Conservation (phyloP, 1,139 yeast species). For the Diutina rugosa region DNA sequence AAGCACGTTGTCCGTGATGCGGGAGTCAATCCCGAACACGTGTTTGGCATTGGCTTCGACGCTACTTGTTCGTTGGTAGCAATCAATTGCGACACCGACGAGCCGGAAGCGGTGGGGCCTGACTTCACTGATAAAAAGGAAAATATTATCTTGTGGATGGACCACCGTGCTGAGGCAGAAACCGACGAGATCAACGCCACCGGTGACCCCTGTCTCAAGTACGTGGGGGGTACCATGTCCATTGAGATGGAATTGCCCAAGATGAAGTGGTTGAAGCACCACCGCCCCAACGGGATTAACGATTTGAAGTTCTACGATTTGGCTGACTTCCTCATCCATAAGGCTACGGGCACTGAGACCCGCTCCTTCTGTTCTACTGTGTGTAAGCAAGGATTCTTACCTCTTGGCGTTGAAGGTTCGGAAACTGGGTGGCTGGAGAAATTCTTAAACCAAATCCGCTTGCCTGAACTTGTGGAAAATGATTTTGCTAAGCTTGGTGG, state of each 20-base stretch:
- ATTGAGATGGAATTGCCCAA: conserved; percentile 97
- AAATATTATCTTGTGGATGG: conserved; percentile 94
- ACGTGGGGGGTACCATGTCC: conserved; percentile 96
- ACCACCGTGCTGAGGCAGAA: conserved; percentile 88
- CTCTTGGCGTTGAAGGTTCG: conserved; percentile 80
- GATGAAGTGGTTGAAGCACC: conserved; percentile 88
- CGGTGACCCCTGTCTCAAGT: conserved; percentile 64
- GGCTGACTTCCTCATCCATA: conserved; percentile 82
- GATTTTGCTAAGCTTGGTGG: conserved; percentile 80
- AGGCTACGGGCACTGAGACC: conserved; percentile 78
- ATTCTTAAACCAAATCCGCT: conserved; percentile 53
- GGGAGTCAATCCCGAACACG: conserved; percentile 50
- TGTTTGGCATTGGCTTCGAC: conserved; percentile 88
- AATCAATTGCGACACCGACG: conserved; percentile 47
- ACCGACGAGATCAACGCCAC: conserved; percentile 73
- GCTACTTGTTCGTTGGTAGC: conserved; percentile 95
- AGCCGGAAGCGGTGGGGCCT: conserved; percentile 87
- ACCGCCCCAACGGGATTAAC: conserved; percentile 56
- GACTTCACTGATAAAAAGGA: conserved; percentile 61
- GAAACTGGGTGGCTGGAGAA: conserved; percentile 82
- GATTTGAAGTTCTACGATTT: conserved; percentile 81
- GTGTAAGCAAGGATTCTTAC: conserved; percentile 92
- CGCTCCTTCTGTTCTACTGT: conserved; percentile 84
- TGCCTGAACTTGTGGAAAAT: conserved; percentile 67
- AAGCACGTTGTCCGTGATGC: conserved; percentile 61